Evolutionary conservation across 1,139 yeast genomes (phyloP).

Genomic region (Suhomyces bokatorum): DNA sequence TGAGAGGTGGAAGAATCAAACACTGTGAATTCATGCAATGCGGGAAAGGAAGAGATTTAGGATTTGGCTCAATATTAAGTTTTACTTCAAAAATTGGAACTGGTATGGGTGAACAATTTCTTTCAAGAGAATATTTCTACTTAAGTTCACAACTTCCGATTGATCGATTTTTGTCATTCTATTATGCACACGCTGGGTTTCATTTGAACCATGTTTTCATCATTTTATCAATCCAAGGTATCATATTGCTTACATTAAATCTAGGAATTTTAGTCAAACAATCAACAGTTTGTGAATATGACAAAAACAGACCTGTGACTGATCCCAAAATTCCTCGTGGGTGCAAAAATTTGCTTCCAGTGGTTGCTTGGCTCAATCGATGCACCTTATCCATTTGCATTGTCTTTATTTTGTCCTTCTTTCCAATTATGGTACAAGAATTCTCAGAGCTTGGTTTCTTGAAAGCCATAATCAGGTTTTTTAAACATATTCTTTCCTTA

Average conservation of each 20-base stretch:
- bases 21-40: slow-evolving; percentile 89
- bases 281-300: slow-evolving; percentile 55
- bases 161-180: slow-evolving; percentile 79
- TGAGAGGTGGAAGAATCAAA: slow-evolving; percentile 83
- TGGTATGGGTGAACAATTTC: slow-evolving; percentile 91
- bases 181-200: slow-evolving; percentile 91
- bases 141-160: slow-evolving; percentile 77
- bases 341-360: slow-evolving; percentile 73
- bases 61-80: slow-evolving; percentile 79
- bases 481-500: slow-evolving; percentile 65
- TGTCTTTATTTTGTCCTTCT: slow-evolving; percentile 79
- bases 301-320: slow-evolving; percentile 56
- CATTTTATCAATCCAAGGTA: slow-evolving; percentile 69
- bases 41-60: slow-evolving; percentile 89
- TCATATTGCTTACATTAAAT: slow-evolving; percentile 66
- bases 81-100: slow-evolving; percentile 90
- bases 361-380: slow-evolving; percentile 75
- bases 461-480: slow-evolving; percentile 59
- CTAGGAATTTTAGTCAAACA: slow-evolving; percentile 68
- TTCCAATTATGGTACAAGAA: slow-evolving; percentile 80
- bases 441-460: slow-evolving; percentile 72
- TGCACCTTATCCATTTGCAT: slow-evolving; percentile 81
- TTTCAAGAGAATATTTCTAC: slow-evolving; percentile 81
- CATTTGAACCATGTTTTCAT: slow-evolving; percentile 82
- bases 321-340: slow-evolving; percentile 68